Conservation (phyloP, 2,329 filamentous ascomycete species). For the Ophiocordyceps unilateralis region DNA sequence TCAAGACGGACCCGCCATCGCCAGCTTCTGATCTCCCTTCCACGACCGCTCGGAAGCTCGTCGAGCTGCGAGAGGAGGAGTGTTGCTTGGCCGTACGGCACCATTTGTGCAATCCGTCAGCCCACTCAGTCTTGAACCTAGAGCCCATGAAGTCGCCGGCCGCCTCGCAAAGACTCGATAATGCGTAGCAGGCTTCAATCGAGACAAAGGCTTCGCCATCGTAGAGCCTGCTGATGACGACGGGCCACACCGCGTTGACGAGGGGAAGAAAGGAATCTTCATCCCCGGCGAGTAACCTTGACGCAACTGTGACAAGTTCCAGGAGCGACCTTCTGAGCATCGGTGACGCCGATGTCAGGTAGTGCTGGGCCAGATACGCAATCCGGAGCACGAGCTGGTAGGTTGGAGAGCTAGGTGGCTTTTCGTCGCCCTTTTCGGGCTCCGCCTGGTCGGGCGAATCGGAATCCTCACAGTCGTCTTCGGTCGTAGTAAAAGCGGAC, state of each 20-base stretch:
- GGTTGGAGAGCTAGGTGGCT: slow-evolving; percentile 54
- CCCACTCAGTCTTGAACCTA: slow-evolving; percentile 61
- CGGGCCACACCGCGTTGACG: slow-evolving; percentile 81
- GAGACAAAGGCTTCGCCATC: slow-evolving; percentile 53
- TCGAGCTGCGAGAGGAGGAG: slow-evolving; percentile 13
- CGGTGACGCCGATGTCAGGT: slow-evolving; percentile 72
- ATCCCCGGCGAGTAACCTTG: slow-evolving; percentile 54
- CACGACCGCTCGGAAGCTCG: slow-evolving; percentile 1
- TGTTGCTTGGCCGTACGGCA: slow-evolving; percentile 25
- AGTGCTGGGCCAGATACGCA: slow-evolving; percentile 69
- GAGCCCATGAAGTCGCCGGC: slow-evolving; percentile 70
- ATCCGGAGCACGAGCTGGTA: slow-evolving; percentile 73
- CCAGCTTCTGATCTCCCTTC: not conserved
- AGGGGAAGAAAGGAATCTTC: slow-evolving; percentile 77
- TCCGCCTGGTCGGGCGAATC: slow-evolving; percentile 13
- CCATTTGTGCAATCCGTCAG: slow-evolving; percentile 32
- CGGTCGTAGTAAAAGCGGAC: not conserved
- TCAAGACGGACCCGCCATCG: slow-evolving; percentile 9
- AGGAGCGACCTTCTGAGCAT: slow-evolving; percentile 64
- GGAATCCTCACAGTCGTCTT: slow-evolving; percentile 14
- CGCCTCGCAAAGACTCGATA: slow-evolving; percentile 49
- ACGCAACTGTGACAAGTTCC: slow-evolving; percentile 54
- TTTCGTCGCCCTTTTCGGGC: slow-evolving; percentile 23
- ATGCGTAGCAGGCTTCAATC: slow-evolving; percentile 50
- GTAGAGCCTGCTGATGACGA: slow-evolving; percentile 50